Percentiles rank a stretch among this genome's conserved stretches.
phyloP scores from a whole-genome alignment of 768 basidiomycete genomes.

The Fomitopsis pulvina region DNA sequence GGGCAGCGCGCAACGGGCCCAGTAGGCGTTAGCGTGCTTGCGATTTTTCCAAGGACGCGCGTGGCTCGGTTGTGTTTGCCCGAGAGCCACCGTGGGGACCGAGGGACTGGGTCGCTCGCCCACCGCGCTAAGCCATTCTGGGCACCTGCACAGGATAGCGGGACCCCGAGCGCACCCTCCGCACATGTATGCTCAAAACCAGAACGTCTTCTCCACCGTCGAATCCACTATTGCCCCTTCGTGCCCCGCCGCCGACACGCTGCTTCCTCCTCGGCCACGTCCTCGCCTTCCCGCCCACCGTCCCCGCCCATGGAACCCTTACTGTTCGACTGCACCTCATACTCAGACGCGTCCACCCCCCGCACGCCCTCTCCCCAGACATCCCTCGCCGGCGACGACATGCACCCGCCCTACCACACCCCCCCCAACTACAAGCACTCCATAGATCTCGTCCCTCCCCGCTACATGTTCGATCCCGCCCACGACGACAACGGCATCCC shows the following conservation, averaged over 20 bases:
- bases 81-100: constrained; percentile 4
- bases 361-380: constrained; percentile 65
- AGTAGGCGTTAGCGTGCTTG: constrained; percentile 1
- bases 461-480: constrained; percentile 45
- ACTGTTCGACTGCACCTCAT: constrained; percentile 52
- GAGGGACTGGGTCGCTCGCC: not conserved
- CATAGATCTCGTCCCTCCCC: constrained; percentile 38
- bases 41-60: constrained; percentile 1
- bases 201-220: not conserved
- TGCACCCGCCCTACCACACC: constrained; percentile 24
- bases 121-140: constrained; percentile 2
- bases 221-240: not conserved
- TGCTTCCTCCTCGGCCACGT: constrained; percentile 10
- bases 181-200: not conserved
- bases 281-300: constrained; percentile 6
- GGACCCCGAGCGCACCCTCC: constrained; percentile 4
- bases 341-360: constrained; percentile 64
- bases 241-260: constrained; percentile 1
- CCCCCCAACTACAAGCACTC: constrained; percentile 34
- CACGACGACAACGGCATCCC: constrained; percentile 34
- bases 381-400: constrained; percentile 28
- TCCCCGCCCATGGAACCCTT: constrained; percentile 33
- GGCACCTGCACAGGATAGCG: constrained; percentile 2
- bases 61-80: constrained; percentile 9
- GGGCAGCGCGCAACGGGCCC: not conserved